Percentiles rank a stretch among this genome's conserved stretches.
These are phyloP conservation scores for Boletus albobrunnescens DNA, from an alignment of 1,284 basidiomycete species.

Conservation along the genomic window DNA sequence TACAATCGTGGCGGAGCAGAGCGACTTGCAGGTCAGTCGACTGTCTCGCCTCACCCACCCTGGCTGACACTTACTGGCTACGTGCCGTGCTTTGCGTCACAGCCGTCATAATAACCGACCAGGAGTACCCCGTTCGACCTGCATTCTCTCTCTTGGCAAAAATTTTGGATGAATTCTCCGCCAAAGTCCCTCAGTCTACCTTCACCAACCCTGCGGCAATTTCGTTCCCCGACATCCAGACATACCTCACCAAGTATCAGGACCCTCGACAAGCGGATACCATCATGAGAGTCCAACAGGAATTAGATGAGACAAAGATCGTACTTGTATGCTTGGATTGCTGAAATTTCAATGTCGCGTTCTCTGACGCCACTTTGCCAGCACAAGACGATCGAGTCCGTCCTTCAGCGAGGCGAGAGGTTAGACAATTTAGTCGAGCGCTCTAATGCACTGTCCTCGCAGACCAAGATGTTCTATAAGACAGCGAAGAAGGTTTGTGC, in stretches of 20 bases:
- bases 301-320: constrained; percentile 99
- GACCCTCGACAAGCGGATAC: constrained; percentile 97
- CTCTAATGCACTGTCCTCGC: constrained; percentile 84
- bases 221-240: constrained; percentile 69
- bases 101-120: constrained; percentile 92
- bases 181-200: constrained; percentile 70
- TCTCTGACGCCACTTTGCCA: constrained; percentile 33
- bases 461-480: constrained; percentile 95
- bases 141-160: constrained; percentile 96
- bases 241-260: constrained; percentile 91
- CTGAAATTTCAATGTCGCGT: not conserved
- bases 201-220: constrained; percentile 62
- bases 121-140: constrained; percentile 94
- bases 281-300: constrained; percentile 98
- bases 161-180: constrained; percentile 88
- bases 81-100: constrained; percentile 15
- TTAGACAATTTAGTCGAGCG: constrained; percentile 96
- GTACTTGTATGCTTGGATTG: constrained; percentile 58
- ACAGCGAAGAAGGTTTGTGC: constrained; percentile 81
- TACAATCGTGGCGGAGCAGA: constrained; percentile 82
- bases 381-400: constrained; percentile 99
- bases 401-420: constrained; percentile 95
- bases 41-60: not conserved
- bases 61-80: not conserved
- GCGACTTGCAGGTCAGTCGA: constrained; percentile 67